phyloP scores from a whole-genome alignment of 2,329 filamentous ascomycete species.

The Trichoderma citrinoviride region DNA sequence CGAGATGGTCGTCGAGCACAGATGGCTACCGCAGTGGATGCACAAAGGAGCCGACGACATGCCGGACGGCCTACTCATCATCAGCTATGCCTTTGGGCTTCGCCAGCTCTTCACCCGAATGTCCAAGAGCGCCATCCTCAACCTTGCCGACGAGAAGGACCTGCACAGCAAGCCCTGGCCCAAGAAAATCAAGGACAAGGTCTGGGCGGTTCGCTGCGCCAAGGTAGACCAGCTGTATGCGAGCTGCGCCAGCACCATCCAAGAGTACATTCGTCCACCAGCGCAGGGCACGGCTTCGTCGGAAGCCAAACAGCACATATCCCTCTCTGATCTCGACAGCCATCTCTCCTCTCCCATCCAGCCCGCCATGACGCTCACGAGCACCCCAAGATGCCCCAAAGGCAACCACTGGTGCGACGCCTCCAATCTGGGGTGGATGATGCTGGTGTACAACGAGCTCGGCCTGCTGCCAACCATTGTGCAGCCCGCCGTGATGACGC shows the following conservation, averaged over 20 bases:
- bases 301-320: constrained; percentile 21
- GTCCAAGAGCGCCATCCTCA: constrained; percentile 50
- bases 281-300: constrained; percentile 25
- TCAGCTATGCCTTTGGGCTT: constrained; percentile 53
- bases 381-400: constrained; percentile 47
- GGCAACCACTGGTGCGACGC: constrained; percentile 52
- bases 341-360: constrained; percentile 22
- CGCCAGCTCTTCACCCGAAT: constrained; percentile 48
- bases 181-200: constrained; percentile 45
- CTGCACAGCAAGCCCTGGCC: constrained; percentile 47
- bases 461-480: constrained; percentile 44
- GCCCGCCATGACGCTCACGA: constrained; percentile 33
- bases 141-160: constrained; percentile 44
- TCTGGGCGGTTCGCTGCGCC: constrained; percentile 47
- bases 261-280: constrained; percentile 44
- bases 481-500: constrained; percentile 31
- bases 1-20: constrained; percentile 49
- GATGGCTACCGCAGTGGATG: constrained; percentile 53
- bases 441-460: constrained; percentile 51
- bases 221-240: constrained; percentile 51
- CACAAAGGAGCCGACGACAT: constrained; percentile 47
- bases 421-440: constrained; percentile 52
- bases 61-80: constrained; percentile 49
- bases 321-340: constrained; percentile 26
- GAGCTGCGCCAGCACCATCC: constrained; percentile 44